phyloP scores from a whole-genome alignment of 1,284 basidiomycete genomes.

The Mycosarcoma mackinlayi region DNA sequence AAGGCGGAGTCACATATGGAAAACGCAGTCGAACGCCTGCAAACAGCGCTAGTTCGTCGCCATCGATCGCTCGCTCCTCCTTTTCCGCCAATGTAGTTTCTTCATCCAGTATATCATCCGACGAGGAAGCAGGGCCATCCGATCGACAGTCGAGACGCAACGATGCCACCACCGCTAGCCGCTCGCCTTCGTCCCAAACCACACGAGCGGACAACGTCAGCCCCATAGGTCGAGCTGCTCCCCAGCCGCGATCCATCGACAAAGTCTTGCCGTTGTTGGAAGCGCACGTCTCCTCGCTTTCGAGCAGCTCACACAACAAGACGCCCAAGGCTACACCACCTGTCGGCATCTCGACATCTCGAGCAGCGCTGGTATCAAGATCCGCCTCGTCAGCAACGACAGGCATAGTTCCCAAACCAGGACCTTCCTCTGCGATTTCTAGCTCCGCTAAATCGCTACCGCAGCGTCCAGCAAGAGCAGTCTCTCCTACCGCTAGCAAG shows the following conservation, averaged over 20 bases:
- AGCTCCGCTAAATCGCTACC: constrained; percentile 24
- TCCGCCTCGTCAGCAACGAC: constrained; percentile 12
- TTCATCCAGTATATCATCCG: constrained; percentile 25
- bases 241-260: not conserved
- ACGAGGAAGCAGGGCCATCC: constrained; percentile 18
- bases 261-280: constrained; percentile 8
- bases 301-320: not conserved
- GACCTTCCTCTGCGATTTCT: constrained; percentile 6
- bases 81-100: not conserved
- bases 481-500: constrained; percentile 26
- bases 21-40: constrained; percentile 20
- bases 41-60: constrained; percentile 13
- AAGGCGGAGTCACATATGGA: constrained; percentile 27
- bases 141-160: not conserved
- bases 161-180: not conserved
- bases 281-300: too few species aligned
- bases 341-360: not conserved
- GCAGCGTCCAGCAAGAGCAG: constrained; percentile 24
- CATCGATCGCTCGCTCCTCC: constrained; percentile 9
- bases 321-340: constrained; percentile 1
- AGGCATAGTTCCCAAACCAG: constrained; percentile 11
- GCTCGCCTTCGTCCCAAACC: constrained; percentile 11
- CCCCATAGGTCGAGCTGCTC: not conserved
- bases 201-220: not conserved
- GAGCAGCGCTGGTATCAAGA: constrained; percentile 7